Evolutionary conservation across 1,284 basidiomycete species (phyloP).

Genomic region (Cerioporus squamosus): DNA sequence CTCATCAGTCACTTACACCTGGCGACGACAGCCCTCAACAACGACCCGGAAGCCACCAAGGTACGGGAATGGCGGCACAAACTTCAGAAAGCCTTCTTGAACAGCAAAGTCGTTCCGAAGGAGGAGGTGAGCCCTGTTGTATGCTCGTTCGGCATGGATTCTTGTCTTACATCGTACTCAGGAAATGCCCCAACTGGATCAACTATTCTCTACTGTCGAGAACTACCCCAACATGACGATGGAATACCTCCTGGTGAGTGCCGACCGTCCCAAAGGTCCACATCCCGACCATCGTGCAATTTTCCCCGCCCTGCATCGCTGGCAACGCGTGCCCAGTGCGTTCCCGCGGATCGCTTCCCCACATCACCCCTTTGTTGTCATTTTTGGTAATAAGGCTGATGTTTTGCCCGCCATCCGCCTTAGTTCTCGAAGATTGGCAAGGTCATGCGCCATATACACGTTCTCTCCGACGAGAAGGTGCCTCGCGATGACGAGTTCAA

Average conservation of each 20-base stretch:
- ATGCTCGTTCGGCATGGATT: slow-evolving; percentile 7
- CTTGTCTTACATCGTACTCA: slow-evolving; percentile 34
- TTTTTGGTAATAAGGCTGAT: slow-evolving; percentile 26
- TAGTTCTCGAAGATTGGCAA: slow-evolving; percentile 97
- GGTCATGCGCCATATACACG: slow-evolving; percentile 94
- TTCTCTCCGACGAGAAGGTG: slow-evolving; percentile 66
- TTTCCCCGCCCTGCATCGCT: slow-evolving; percentile 19
- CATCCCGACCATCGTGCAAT: background rate
- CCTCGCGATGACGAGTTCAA: slow-evolving; percentile 87
- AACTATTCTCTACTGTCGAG: slow-evolving; percentile 85
- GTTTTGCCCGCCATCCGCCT: slow-evolving; percentile 2
- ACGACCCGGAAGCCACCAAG: slow-evolving; percentile 75
- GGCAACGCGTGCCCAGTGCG: slow-evolving; percentile 24
- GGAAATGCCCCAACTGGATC: slow-evolving; percentile 82
- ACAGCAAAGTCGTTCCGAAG: slow-evolving; percentile 59
- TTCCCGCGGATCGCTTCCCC: slow-evolving; percentile 25
- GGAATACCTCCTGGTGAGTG: slow-evolving; percentile 76
- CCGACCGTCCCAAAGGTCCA: background rate
- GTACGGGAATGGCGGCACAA: slow-evolving; percentile 90
- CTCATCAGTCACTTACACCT: slow-evolving; percentile 2
- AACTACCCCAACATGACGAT: slow-evolving; percentile 84
- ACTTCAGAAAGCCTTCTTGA: slow-evolving; percentile 88
- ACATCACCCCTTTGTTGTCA: slow-evolving; percentile 19
- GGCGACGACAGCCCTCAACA: slow-evolving; percentile 21
- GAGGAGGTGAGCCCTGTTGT: slow-evolving; percentile 48